Evolutionary conservation across 345 rosid species (phyloP).

Genomic region (Boechera divaricarpa): DNA sequence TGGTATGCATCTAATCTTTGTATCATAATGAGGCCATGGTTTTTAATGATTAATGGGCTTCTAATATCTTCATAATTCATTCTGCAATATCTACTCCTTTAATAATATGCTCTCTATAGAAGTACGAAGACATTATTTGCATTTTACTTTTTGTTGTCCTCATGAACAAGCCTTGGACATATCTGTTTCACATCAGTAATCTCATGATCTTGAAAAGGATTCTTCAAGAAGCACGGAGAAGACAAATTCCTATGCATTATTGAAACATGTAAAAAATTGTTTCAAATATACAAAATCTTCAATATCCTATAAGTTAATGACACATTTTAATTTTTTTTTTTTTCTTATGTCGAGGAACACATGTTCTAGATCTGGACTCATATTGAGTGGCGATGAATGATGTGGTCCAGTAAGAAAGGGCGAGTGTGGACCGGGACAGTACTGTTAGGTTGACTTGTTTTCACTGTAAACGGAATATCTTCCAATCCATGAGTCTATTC

Average conservation of each 20-base stretch:
- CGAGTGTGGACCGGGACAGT: neutral
- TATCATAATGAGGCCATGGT: neutral
- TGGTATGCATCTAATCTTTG: neutral
- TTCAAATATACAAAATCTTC: neutral
- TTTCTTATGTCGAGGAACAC: neutral
- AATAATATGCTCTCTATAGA: neutral
- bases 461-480: neutral
- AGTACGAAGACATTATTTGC: neutral
- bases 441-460: neutral
- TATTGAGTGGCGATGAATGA: neutral
- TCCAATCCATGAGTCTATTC: neutral
- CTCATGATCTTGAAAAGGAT: constrained; percentile 65
- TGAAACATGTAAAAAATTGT: neutral
- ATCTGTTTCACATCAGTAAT: constrained; percentile 52
- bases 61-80: constrained; percentile 4
- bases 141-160: neutral
- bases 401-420: neutral
- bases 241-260: constrained; percentile 36
- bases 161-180: neutral
- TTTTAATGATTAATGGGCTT: neutral
- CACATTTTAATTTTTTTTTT: neutral
- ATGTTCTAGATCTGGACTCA: neutral
- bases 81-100: neutral
- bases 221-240: constrained; percentile 56
- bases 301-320: neutral